Conservation (phyloP, 306 rosid genomes). For the Medicago lupulina region DNA sequence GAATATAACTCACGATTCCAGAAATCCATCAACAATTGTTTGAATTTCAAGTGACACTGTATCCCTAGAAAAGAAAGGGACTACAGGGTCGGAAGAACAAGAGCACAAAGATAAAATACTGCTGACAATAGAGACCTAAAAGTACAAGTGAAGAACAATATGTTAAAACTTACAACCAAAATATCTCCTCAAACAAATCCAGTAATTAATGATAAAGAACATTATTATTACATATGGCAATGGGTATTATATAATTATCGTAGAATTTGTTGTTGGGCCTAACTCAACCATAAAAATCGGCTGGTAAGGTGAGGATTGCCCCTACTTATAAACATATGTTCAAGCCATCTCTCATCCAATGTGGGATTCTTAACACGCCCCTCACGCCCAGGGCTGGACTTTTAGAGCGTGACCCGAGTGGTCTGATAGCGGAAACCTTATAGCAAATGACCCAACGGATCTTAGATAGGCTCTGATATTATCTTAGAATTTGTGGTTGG, state of each 20-base stretch:
- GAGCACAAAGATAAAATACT: slow-evolving; percentile 77
- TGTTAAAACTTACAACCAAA: slow-evolving; percentile 16
- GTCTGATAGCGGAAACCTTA: too few species aligned
- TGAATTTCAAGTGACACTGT: slow-evolving; percentile 60
- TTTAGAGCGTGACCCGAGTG: too few species aligned
- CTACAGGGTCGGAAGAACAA: slow-evolving; percentile 64
- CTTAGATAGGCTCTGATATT: too few species aligned
- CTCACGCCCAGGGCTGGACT: too few species aligned
- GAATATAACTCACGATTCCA: slow-evolving; percentile 66
- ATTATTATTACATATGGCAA: neutral
- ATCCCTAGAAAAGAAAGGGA: slow-evolving; percentile 77
- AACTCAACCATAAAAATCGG: too few species aligned
- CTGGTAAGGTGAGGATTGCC: too few species aligned
- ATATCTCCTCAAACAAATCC: slow-evolving; percentile 17
- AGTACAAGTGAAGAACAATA: slow-evolving; percentile 38
- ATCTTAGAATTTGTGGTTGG: too few species aligned
- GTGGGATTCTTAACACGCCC: too few species aligned
- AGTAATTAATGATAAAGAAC: slow-evolving; percentile 25
- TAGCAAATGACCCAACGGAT: too few species aligned
- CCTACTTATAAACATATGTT: too few species aligned
- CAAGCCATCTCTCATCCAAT: too few species aligned
- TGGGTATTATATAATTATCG: slow-evolving; percentile 13
- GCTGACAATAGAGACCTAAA: slow-evolving; percentile 85
- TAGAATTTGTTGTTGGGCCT: too few species aligned
- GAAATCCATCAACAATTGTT: slow-evolving; percentile 89